Conservation (phyloP, 371 early-diverging fungal genomes). For the Lichtheimia hyalospora region DNA sequence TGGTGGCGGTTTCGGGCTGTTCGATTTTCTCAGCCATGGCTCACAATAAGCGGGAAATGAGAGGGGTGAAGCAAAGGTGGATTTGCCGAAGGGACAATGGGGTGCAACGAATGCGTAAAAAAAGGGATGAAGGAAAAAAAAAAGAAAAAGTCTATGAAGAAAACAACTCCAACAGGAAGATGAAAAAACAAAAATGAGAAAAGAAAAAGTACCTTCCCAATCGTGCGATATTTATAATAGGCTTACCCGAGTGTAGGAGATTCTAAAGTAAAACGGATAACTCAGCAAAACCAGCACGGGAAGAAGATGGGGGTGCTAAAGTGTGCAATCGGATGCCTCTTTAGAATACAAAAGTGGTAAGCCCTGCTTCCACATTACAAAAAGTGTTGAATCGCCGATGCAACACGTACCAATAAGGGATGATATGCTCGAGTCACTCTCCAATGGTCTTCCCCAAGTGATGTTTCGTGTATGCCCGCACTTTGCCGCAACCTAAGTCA, state of each 20-base stretch:
- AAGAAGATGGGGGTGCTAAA: constrained; percentile 1
- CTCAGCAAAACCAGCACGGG: constrained; percentile 19
- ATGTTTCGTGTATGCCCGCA: constrained; percentile 4
- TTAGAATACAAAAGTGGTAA: constrained; percentile 10
- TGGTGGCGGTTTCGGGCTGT: constrained; percentile 5
- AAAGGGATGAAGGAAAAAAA: background rate
- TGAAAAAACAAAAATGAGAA: constrained; percentile 1
- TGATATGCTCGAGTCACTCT: background rate
- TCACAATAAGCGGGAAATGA: constrained; percentile 1
- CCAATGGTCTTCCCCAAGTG: background rate
- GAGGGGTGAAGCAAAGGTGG: constrained; percentile 7
- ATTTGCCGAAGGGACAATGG: background rate
- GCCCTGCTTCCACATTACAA: background rate
- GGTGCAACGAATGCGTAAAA: constrained; percentile 4
- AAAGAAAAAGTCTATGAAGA: constrained; percentile 2
- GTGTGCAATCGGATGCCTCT: constrained; percentile 11
- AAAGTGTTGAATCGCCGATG: constrained; percentile 5
- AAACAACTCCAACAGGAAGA: background rate
- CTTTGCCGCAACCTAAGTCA: constrained; percentile 5
- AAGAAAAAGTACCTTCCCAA: background rate
- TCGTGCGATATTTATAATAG: background rate
- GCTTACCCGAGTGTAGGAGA: constrained; percentile 11
- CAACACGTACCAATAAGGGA: background rate
- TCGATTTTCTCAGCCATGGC: constrained; percentile 26
- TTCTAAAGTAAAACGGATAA: constrained; percentile 9